Evolutionary conservation across 2,329 filamentous ascomycete species (phyloP).

Genomic region (Monilinia polystroma): DNA sequence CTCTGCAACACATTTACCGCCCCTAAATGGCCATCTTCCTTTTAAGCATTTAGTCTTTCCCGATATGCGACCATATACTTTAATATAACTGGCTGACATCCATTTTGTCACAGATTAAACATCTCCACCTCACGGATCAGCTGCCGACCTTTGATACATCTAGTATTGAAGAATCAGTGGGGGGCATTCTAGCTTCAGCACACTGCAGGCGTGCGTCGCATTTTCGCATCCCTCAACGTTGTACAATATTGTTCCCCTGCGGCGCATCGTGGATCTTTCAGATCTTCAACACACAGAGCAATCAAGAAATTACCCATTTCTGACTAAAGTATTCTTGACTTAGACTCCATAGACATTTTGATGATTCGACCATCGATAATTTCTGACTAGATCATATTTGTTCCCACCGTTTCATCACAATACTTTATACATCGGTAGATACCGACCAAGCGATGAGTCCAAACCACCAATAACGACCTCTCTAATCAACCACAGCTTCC

Average conservation of each 20-base stretch:
- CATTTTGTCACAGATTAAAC: constrained; percentile 35
- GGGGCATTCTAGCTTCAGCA: constrained; percentile 30
- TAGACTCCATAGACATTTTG: constrained; percentile 10
- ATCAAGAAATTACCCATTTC: constrained; percentile 5
- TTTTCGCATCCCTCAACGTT: constrained; percentile 36
- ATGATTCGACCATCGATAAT: not conserved
- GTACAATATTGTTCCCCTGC: constrained; percentile 32
- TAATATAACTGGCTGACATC: constrained; percentile 35
- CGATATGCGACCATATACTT: constrained; percentile 31
- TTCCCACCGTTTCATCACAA: not conserved
- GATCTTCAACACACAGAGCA: constrained; percentile 16
- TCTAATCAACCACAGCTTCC: not conserved
- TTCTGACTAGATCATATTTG: not conserved
- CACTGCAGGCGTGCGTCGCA: constrained; percentile 37
- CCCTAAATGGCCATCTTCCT: constrained; percentile 31
- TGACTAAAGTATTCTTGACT: not conserved
- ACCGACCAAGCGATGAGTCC: constrained; percentile 18
- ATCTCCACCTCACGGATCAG: constrained; percentile 36
- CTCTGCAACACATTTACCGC: constrained; percentile 30
- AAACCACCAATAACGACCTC: constrained; percentile 14
- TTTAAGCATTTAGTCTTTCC: constrained; percentile 24
- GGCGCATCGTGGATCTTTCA: constrained; percentile 34
- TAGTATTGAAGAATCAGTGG: constrained; percentile 30
- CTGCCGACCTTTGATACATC: constrained; percentile 37
- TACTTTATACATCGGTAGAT: constrained; percentile 9